These are phyloP conservation scores for Trifolium subterraneum DNA, from an alignment of 306 rosid genomes.

Conservation along the genomic window DNA sequence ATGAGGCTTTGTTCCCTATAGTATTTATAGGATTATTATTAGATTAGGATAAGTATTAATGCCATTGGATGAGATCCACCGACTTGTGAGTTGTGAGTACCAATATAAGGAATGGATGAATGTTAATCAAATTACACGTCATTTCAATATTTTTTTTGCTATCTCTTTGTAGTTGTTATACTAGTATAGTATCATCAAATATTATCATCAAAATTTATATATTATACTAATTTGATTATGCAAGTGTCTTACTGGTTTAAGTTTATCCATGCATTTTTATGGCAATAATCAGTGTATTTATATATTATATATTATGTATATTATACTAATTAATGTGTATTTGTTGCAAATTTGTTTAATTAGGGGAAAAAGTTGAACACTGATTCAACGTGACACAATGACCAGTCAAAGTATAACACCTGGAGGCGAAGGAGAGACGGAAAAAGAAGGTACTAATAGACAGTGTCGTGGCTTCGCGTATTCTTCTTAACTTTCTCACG, in stretches of 20 bases:
- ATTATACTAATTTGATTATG: no score
- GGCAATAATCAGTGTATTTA: not conserved
- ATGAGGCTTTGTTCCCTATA: not conserved
- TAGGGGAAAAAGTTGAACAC: not conserved
- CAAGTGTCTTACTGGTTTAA: no score
- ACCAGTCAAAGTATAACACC: not conserved
- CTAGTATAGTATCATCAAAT: not conserved
- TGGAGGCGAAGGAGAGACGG: not conserved
- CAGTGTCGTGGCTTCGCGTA: not conserved
- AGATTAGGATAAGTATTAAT: constrained; percentile 30
- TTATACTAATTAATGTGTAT: no score
- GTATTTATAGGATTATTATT: constrained; percentile 23
- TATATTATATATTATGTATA: no score
- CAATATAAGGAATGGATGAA: not conserved
- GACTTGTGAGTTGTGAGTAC: not conserved
- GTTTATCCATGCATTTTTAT: not conserved
- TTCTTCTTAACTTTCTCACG: not conserved
- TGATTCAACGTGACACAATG: not conserved
- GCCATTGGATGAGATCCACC: not conserved
- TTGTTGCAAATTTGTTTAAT: not conserved
- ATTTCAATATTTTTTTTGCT: not conserved
- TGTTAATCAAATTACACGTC: constrained; percentile 1
- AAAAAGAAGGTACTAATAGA: not conserved
- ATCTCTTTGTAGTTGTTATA: not conserved
- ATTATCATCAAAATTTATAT: not conserved